Evolutionary conservation across 2,329 filamentous ascomycete species (phyloP), one percentile per base, ranked within the genome.

Genomic region (Aspergillus flavus): DNA sequence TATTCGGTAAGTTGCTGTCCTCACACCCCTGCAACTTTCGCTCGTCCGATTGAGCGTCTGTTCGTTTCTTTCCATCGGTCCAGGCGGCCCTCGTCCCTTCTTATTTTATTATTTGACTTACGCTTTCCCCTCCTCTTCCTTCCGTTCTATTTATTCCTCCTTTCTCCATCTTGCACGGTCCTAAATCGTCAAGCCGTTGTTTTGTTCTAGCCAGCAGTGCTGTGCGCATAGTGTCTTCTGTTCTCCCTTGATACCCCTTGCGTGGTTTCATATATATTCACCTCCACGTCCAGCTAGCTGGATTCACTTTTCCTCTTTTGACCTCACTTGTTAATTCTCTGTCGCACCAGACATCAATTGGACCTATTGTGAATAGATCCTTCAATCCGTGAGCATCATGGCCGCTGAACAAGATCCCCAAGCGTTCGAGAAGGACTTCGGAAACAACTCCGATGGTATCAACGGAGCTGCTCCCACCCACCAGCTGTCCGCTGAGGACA

Each of bases 401-500:
- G 53, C 76, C 75, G 73, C 76, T 73, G 64, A 63, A 64, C 32
- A 66, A 69, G 59, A 57, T 66, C 50, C 66, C 68, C 64, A 69
- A 74, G 59, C 60, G 21, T 55, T 74, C 41, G 75, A 78, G 62
- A 78, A 78, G 75, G 74, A 78, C 56, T 57, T 72, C 59, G 59
- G 61, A 66, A 32, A 50, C 61, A 69, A 58, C 59, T 61, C 60
- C 61, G 58, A 36, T 32, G 32, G 60, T 50, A 11, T 50, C 61
- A 68, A 64, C 56, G 68, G 64, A 56, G 43, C 50, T 34, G 46
- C 61, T 39, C 50, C 68, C 12, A 63, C 73, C 32, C 73, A 71
- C 46, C 69, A 76, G 58, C 78, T 83, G 79, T 77, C 78, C 58
- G 75, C 75, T 55, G 80, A 83, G 65, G 69, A 78, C n/a, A 75